Evolutionary conservation across 2,329 filamentous ascomycete species (phyloP), one percentile per base, ranked within the genome.

Genomic region (Teratosphaeriaceae sp.): DNA sequence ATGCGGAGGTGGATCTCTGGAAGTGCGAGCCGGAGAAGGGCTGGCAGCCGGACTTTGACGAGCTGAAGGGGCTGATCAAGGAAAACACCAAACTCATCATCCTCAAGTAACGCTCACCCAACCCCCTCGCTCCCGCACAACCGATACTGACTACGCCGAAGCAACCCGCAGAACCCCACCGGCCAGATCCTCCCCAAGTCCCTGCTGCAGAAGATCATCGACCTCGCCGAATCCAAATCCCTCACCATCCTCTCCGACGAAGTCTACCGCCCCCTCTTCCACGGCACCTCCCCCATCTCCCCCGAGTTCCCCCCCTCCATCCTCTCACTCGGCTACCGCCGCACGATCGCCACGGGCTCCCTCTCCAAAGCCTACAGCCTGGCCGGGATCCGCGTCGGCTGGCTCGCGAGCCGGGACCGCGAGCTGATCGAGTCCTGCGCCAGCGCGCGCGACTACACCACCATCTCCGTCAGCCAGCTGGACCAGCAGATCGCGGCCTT

Each of bases 291-390:
- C 24, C 74, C 76, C 0, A 61, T 71, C 23, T 71, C 76, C 44
- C 53, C 65, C 3, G 72, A 74, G 16, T 75, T 76, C 43, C 84
- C 77, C 2, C 82, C 84, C 0, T 88, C 85, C 0, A 72, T 82
- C 9, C 70, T 88, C 1, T 79, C 84, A 0, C 69, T 92, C 33
- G 82, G 80, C 33, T 92, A 94, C 63, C 66, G 75, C 2, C 82
- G 80, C 43, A 75, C 78, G 18, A 72, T 94, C 23, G 78, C 79
- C 11, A 92, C 85, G 0, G 83, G 88, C 12, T 89, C 85, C 15
- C 79, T 94, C 71, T 90, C 84, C 20, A 94, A 94, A 66, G 84
- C 86, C 0, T 95, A 88, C 65, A 80, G 84, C 2, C 68, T 95
- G 3, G 86, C 88, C 1, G 88, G 88, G 2, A 81, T 94, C 48